Evolutionary conservation across 1,284 basidiomycete species (phyloP).

Genomic region (Macrocystidia cucumis): DNA sequence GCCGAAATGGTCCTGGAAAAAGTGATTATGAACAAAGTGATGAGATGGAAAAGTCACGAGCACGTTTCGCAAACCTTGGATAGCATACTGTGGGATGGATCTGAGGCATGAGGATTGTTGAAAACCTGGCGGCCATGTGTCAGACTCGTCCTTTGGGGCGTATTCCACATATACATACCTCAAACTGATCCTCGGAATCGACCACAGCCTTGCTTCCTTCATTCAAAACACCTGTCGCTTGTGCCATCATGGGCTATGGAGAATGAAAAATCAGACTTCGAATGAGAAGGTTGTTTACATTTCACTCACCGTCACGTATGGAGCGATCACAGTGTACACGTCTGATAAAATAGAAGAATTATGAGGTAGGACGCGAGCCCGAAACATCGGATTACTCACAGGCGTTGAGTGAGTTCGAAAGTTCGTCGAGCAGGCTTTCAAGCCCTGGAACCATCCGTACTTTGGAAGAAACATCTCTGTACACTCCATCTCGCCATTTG

Average conservation of each 20-base stretch:
- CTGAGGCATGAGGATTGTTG: constrained; percentile 61
- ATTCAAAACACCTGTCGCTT: constrained; percentile 50
- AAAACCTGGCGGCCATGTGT: constrained; percentile 56
- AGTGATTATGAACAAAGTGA: constrained; percentile 4
- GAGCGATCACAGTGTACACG: constrained; percentile 68
- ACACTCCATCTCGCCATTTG: constrained; percentile 64
- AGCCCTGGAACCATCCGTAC: constrained; percentile 69
- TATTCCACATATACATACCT: constrained; percentile 22
- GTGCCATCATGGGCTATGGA: constrained; percentile 46
- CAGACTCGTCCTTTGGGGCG: constrained; percentile 9
- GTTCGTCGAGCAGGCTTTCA: constrained; percentile 58
- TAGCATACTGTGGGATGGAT: constrained; percentile 66
- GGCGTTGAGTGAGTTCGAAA: constrained; percentile 57
- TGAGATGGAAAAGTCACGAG: not conserved
- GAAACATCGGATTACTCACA: constrained; percentile 28
- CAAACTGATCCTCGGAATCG: constrained; percentile 63
- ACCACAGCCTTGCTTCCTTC: constrained; percentile 67
- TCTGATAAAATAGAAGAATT: constrained; percentile 29
- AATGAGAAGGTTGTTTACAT: too few relatives aligned
- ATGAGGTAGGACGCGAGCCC: constrained; percentile 2
- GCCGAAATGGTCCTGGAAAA: constrained; percentile 47
- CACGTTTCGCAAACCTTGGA: constrained; percentile 35
- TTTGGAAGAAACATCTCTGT: constrained; percentile 36
- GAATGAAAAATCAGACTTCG: too few relatives aligned
- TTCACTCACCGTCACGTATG: constrained; percentile 42